Conservation (phyloP, 148 eudicot species). For the Talinum fruticosum region DNA sequence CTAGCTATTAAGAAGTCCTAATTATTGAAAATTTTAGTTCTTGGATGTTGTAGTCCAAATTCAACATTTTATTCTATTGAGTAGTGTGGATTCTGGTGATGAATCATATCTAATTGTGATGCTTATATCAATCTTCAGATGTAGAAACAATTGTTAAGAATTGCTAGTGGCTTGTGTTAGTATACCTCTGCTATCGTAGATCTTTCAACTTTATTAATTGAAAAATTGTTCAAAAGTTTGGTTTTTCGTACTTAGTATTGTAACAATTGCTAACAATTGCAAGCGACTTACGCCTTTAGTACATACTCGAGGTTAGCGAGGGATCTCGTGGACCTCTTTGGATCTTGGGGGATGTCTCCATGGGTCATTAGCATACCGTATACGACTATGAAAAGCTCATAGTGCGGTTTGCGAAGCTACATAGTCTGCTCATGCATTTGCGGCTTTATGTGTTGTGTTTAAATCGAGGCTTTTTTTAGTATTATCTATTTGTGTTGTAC, state of each 20-base stretch:
- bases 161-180: no score
- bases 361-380: conserved; percentile 89
- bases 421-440: neutral
- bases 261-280: neutral
- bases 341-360: conserved; percentile 91
- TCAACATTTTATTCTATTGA: no score
- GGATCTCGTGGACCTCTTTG: conserved; percentile 89
- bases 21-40: no score
- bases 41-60: no score
- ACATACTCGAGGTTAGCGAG: conserved; percentile 78
- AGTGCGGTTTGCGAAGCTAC: conserved; percentile 76
- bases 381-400: conserved; percentile 65
- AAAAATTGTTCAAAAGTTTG: no score
- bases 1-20: no score
- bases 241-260: neutral
- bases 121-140: no score
- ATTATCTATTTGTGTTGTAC: neutral
- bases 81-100: no score
- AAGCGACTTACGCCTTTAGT: conserved; percentile 37
- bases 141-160: no score
- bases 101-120: no score
- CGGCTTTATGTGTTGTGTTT: neutral
- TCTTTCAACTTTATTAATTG: no score
- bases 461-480: neutral
- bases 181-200: neutral